A percentile compares a stretch with the other conserved stretches of the same genome.
Evolutionary conservation across 495 filamentous ascomycete species (phyloP).

Genomic region (Penicillium cataractarum): DNA sequence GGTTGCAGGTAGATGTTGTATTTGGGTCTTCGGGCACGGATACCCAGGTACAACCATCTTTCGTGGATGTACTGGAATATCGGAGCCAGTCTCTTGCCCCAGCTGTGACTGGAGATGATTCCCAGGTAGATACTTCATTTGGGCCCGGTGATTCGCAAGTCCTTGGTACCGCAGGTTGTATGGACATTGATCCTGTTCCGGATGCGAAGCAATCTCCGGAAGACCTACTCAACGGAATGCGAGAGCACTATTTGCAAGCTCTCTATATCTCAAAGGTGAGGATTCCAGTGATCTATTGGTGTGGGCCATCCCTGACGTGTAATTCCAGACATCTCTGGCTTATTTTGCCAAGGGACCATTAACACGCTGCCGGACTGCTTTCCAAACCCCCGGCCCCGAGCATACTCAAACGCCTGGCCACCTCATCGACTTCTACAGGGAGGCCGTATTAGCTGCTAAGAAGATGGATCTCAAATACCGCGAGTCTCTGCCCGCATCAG

Average conservation of each 20-base stretch:
- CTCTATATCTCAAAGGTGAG: slow-evolving; percentile 87
- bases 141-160: slow-evolving; percentile 21
- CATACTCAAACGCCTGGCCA: slow-evolving; percentile 39
- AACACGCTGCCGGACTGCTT: slow-evolving; percentile 79
- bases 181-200: slow-evolving; percentile 22
- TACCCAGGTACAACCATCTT: slow-evolving; percentile 17
- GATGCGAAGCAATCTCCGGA: slow-evolving; percentile 56
- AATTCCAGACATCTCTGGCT: slow-evolving; percentile 74
- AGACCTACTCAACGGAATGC: slow-evolving; percentile 67
- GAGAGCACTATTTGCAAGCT: slow-evolving; percentile 80
- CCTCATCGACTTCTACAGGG: slow-evolving; percentile 69
- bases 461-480: slow-evolving; percentile 88
- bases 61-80: slow-evolving; percentile 28
- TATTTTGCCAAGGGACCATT: slow-evolving; percentile 97
- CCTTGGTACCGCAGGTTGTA: slow-evolving; percentile 8
- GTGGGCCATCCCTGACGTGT: slow-evolving; percentile 16
- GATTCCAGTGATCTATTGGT: background rate
- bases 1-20: slow-evolving; percentile 38
- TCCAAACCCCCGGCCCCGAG: slow-evolving; percentile 60
- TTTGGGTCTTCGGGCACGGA: slow-evolving; percentile 27
- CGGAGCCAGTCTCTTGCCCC: slow-evolving; percentile 27
- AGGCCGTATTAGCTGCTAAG: slow-evolving; percentile 69
- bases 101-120: background rate
- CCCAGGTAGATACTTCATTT: slow-evolving; percentile 10
- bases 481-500: slow-evolving; percentile 68